A percentile compares a stretch with the other conserved stretches of the same genome.
Conservation (phyloP, 345 rosid genomes). For the Melastoma malabathricum region DNA sequence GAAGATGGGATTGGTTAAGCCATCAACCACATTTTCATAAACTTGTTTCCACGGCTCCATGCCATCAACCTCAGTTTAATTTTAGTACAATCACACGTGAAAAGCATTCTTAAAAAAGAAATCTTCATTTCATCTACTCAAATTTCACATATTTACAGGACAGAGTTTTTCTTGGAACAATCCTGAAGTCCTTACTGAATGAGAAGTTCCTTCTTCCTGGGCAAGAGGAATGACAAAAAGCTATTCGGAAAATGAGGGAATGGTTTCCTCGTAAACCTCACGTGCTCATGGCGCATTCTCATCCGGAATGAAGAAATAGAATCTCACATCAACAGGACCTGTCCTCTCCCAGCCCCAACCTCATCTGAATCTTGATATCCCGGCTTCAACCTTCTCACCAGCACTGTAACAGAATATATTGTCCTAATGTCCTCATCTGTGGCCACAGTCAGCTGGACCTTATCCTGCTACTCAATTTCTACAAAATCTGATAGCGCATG, state of each 20-base stretch:
- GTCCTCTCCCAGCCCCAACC: conserved; percentile 41
- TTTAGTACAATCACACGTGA: not conserved
- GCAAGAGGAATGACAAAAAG: too few species aligned
- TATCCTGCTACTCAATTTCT: conserved; percentile 90
- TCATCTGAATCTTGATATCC: conserved; percentile 63
- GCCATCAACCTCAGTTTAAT: not conserved
- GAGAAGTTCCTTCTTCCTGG: not conserved
- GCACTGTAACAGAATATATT: conserved; percentile 85
- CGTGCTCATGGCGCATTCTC: conserved; percentile 15
- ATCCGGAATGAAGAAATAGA: conserved; percentile 85
- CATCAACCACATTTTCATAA: not conserved
- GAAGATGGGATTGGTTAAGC: too few species aligned
- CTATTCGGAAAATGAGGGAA: not conserved
- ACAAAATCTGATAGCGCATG: conserved; percentile 78
- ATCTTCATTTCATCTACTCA: conserved; percentile 7
- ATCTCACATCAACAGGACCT: conserved; percentile 80
- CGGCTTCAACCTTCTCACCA: conserved; percentile 80
- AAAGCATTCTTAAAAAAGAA: conserved; percentile 8
- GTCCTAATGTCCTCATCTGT: conserved; percentile 83
- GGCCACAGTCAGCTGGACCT: conserved; percentile 79
- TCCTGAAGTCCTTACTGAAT: conserved; percentile 6
- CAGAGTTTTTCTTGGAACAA: conserved; percentile 12
- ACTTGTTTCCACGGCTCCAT: not conserved
- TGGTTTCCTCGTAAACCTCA: conserved; percentile 4
- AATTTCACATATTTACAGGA: conserved; percentile 32